Evolutionary conservation across 202 grass and related monocot species (phyloP).

Genomic region (Setaria italica): DNA sequence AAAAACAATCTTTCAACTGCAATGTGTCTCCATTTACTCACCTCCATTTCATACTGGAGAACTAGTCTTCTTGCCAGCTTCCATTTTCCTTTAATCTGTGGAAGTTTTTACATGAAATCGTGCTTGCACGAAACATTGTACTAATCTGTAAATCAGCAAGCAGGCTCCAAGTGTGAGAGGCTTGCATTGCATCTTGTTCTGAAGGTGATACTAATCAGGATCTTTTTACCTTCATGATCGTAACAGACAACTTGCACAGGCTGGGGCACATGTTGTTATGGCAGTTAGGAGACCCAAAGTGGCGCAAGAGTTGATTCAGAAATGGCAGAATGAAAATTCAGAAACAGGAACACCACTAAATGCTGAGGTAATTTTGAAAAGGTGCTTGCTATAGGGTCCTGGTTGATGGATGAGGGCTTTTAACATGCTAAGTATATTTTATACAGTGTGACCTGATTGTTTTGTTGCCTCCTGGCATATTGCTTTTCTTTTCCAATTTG

Average conservation of each 20-base stretch:
- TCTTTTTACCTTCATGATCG: slow-evolving; percentile 17
- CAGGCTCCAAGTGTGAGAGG: neutral
- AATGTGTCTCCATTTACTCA: neutral
- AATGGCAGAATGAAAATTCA: slow-evolving; percentile 89
- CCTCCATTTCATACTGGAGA: neutral
- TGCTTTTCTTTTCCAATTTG: neutral
- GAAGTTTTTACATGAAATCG: neutral
- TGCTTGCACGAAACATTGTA: neutral
- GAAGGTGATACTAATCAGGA: slow-evolving; percentile 6
- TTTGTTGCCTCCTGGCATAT: slow-evolving; percentile 18
- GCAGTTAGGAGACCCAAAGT: slow-evolving; percentile 85
- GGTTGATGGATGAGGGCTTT: neutral
- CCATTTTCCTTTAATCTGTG: neutral
- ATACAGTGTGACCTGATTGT: neutral
- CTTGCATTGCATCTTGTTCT: slow-evolving; percentile 14
- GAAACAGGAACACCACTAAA: slow-evolving; percentile 72
- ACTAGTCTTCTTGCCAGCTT: neutral
- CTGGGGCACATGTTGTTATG: slow-evolving; percentile 95
- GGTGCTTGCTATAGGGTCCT: neutral
- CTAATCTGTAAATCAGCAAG: neutral
- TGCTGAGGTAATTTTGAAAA: slow-evolving; percentile 77
- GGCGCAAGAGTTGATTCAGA: slow-evolving; percentile 89
- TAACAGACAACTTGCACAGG: slow-evolving; percentile 82
- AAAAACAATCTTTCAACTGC: neutral
- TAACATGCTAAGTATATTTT: neutral